Conservation (phyloP, 2,329 filamentous ascomycete genomes). For the Apiospora saccharicola region DNA sequence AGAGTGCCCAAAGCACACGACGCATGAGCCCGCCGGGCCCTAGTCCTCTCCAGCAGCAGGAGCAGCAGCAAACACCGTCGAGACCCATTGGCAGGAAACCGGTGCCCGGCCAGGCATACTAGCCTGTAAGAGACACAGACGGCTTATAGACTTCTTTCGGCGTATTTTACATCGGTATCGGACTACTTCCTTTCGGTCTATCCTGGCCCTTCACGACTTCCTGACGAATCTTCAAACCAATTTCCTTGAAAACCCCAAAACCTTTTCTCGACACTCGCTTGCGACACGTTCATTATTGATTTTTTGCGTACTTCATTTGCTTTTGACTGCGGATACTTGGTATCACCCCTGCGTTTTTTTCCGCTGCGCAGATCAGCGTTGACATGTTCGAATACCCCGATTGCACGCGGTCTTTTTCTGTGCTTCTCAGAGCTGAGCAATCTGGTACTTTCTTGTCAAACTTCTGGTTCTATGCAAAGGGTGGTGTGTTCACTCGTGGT, state of each 20-base stretch:
- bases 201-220: conserved; percentile 35
- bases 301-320: conserved; percentile 24
- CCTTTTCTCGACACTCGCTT: conserved; percentile 47
- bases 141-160: conserved; percentile 11
- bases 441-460: conserved; percentile 25
- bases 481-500: conserved; percentile 11
- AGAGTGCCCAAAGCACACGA: conserved; percentile 48
- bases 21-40: conserved; percentile 51
- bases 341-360: conserved; percentile 32
- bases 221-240: conserved; percentile 40
- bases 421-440: conserved; percentile 22
- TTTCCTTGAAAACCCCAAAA: conserved; percentile 30
- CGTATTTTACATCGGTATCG: conserved; percentile 19
- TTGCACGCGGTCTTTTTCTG: conserved; percentile 5
- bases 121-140: conserved; percentile 22
- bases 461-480: conserved; percentile 16
- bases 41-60: conserved; percentile 44
- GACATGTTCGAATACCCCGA: conserved; percentile 23
- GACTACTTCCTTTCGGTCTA: not conserved
- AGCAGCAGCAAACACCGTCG: conserved; percentile 41
- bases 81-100: conserved; percentile 61
- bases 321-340: conserved; percentile 29
- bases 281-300: conserved; percentile 32
- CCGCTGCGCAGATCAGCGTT: conserved; percentile 19
- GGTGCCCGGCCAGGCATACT: conserved; percentile 63